Percentiles rank a stretch among this genome's conserved stretches.
Conservation (phyloP, 495 filamentous ascomycete species). For the Articulospora tetracladia region DNA sequence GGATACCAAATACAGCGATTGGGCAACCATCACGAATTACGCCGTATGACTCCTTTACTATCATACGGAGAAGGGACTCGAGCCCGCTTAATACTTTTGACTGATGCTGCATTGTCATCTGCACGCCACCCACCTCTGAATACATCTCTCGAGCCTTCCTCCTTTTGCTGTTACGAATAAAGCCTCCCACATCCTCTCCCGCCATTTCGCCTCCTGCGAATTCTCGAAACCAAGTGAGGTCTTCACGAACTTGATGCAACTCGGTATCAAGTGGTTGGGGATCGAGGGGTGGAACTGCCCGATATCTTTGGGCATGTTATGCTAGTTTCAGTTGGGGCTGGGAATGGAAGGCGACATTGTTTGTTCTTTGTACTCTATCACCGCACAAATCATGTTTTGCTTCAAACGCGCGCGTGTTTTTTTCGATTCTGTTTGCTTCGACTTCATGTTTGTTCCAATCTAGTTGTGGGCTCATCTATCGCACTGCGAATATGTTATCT, state of each 20-base stretch:
- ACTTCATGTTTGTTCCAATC: background rate
- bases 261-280: background rate
- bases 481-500: too few species aligned
- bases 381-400: background rate
- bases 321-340: background rate
- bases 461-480: background rate
- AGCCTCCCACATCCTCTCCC: background rate
- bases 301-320: background rate
- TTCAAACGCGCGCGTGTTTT: background rate
- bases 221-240: background rate
- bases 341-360: background rate
- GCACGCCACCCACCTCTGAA: background rate
- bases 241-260: background rate
- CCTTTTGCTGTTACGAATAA: background rate
- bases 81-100: slow-evolving; percentile 6
- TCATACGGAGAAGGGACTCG: slow-evolving; percentile 6
- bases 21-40: slow-evolving; percentile 31
- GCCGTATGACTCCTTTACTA: slow-evolving; percentile 24
- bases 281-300: background rate
- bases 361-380: background rate
- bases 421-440: background rate
- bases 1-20: slow-evolving; percentile 31
- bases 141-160: slow-evolving; percentile 8
- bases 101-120: background rate
- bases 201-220: background rate